These are phyloP conservation scores for Ilyonectria sp. DNA, from an alignment of 2,329 filamentous ascomycete species.

Conservation along the genomic window DNA sequence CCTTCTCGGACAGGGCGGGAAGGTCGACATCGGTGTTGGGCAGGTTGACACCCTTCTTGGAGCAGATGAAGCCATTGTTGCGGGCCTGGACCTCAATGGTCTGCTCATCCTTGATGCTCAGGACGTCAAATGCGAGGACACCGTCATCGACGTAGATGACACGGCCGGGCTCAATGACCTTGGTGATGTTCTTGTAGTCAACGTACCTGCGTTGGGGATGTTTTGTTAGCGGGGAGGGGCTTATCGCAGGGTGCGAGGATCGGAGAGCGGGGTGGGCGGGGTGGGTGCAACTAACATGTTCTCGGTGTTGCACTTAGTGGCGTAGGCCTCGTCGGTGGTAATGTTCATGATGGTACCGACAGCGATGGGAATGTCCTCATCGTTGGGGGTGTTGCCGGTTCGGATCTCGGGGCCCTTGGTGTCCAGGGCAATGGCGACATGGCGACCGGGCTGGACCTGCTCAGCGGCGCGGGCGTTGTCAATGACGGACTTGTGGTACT, in stretches of 20 bases:
- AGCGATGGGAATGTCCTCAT: slow-evolving; percentile 89
- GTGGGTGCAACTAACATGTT: slow-evolving; percentile 81
- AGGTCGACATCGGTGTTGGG: slow-evolving; percentile 99
- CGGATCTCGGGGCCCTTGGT: slow-evolving; percentile 77
- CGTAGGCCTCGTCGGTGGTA: slow-evolving; percentile 96
- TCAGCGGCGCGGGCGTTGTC: slow-evolving; percentile 94
- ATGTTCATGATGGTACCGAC: slow-evolving; percentile 92
- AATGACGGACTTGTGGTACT: slow-evolving; percentile 98
- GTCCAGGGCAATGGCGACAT: slow-evolving; percentile 93
- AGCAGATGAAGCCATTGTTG: slow-evolving; percentile 99
- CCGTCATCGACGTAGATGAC: slow-evolving; percentile 99
- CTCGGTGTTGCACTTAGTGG: slow-evolving; percentile 84
- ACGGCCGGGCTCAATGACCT: slow-evolving; percentile 92
- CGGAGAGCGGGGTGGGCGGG: not conserved
- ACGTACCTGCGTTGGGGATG: slow-evolving; percentile 77
- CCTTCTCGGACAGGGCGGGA: slow-evolving; percentile 97
- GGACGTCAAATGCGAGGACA: slow-evolving; percentile 95
- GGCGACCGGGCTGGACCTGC: slow-evolving; percentile 82
- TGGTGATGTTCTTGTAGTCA: slow-evolving; percentile 99
- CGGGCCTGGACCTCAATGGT: slow-evolving; percentile 88
- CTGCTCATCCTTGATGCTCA: slow-evolving; percentile 89
- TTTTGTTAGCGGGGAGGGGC: slow-evolving; percentile 21
- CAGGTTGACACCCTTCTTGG: slow-evolving; percentile 99
- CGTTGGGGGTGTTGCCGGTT: slow-evolving; percentile 80
- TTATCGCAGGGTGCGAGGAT: not conserved